Base-by-base conservation (phyloP, 2,329 filamentous ascomycete genomes). In the Fusarium gaditjirri region DNA sequence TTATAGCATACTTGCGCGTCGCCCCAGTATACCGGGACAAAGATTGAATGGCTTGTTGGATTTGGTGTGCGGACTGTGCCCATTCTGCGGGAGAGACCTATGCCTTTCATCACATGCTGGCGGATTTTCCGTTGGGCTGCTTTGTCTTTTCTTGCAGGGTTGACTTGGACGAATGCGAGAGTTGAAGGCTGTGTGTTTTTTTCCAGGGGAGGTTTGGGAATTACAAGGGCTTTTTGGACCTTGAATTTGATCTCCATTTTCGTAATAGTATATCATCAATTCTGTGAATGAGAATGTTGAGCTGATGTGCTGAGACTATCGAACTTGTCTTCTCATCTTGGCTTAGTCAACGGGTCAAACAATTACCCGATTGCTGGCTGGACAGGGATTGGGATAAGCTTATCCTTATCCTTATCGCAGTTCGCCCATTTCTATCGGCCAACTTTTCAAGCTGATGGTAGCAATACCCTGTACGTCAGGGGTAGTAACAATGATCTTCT, bases 91-190 rank as follows among this genome's bases (percentile, higher is more conserved):
- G 73, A 66, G 16, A 27, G 64, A 0, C 71, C 73, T n/a, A 74
- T 71, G 8, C 69, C 53, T 43, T 54, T 62, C 73, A 75, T 74
- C 13, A 75, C 74, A 70, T 76, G 73, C 5, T 74, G 74, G 16
- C 74, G 73, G n/a, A 76, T 68, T n/a, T 60, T 66, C 1, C 61
- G 70, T 27, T 75, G 54, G 3, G 63, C 68, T 31, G 56, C 44
- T 17, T 50, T 41, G 10, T 68, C 61, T 25, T 71, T 75, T 33
- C 68, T 59, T 7, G 41, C 46, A 3, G 73, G 73, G 14, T 73
- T 44, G 21, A 73, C 61, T 19, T 75, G 43, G 19, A 75, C 47
- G 36, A 75, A 75, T 2, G 70, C 50, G 3, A 75, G 41, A 2
- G 38, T 56, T 2, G 63, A 50, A 3, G 69, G 52, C 12, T 52